Evolutionary conservation across 2,329 filamentous ascomycete species (phyloP), one percentile per base, ranked within the genome.

Genomic region (Fusarium sp.): DNA sequence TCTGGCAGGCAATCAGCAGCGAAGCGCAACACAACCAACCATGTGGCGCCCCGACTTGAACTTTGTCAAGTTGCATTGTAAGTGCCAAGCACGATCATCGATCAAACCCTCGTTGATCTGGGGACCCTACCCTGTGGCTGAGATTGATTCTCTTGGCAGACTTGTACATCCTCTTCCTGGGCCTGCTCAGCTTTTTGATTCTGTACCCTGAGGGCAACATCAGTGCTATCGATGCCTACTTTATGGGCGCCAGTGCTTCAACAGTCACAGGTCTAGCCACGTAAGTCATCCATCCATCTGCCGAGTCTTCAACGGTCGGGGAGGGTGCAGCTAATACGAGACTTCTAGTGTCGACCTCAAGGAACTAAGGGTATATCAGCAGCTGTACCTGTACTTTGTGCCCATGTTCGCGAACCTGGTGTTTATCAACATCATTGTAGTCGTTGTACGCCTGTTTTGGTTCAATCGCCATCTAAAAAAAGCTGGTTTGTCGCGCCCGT

Each of bases 191-290:
- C 62, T 69, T 79, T 38, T 22, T 46, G 14, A 60, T 76, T 20
- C 59, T 79, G 29, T 78, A 73, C 24, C 77, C 77, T 1, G 69
- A 61, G 17, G 75, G 77, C 33, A 77, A 78, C 20, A 57, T 79
- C 51, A 69, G 51, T 35, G 83, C 83, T 0, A 79, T 87, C 22
- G 86, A 89, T 79, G 82, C 85, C 24, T 87, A 84, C 75, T 86
- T 88, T 77, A 85, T 88, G 40, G 85, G 86, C 17, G 83, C 81
- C 67, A 88, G 86, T 73, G 82, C 82, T 2, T 84, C 84, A 1
- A 88, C 87, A 6, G 85, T 86, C 71, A 87, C 86, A 0, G 87
- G 87, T 0, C 76, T 89, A 27, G 88, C 87, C 70, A 83, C 85
- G 85, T 88, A 67, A 56, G 83, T 79, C 38, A 38, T 51, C 35